Percentiles rank a stretch among this genome's conserved stretches.
These are phyloP conservation scores for Podospora comata DNA, from an alignment of 495 filamentous ascomycete species.

Conservation along the genomic window DNA sequence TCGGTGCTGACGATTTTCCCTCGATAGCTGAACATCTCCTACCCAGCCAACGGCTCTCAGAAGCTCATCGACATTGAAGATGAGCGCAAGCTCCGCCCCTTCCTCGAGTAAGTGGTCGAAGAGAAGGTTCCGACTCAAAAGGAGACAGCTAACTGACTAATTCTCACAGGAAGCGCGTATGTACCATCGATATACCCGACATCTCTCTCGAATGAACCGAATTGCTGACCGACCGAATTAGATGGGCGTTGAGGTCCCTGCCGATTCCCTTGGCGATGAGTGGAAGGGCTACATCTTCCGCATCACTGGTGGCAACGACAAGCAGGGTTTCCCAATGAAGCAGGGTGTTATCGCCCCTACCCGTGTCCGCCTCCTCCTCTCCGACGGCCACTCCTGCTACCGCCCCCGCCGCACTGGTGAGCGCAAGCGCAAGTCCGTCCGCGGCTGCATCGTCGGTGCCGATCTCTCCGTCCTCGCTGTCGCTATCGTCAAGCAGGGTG, in stretches of 20 bases:
- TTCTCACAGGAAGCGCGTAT: constrained; percentile 37
- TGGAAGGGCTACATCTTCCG: constrained; percentile 98
- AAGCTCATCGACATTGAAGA: constrained; percentile 98
- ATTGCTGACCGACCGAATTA: constrained; percentile 41
- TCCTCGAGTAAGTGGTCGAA: constrained; percentile 52
- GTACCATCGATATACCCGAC: constrained; percentile 21
- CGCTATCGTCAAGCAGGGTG: constrained; percentile 94
- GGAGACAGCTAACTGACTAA: constrained; percentile 15
- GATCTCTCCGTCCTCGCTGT: constrained; percentile 93
- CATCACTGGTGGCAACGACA: constrained; percentile 99
- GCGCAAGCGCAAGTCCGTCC: constrained; percentile 97
- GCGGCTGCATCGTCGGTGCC: constrained; percentile 95
- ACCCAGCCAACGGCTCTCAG: constrained; percentile 97
- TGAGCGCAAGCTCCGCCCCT: constrained; percentile 72
- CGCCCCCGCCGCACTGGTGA: constrained; percentile 94
- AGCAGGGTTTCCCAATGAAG: constrained; percentile 99
- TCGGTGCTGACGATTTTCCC: constrained; percentile 22
- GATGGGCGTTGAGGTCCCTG: constrained; percentile 96
- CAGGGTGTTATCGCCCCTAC: constrained; percentile 98
- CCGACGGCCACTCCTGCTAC: constrained; percentile 95
- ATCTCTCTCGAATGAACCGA: constrained; percentile 1
- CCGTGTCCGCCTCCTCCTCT: constrained; percentile 91
- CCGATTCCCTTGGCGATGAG: constrained; percentile 92
- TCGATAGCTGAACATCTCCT: constrained; percentile 90
- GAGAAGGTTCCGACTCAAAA: neutral